A percentile compares a stretch with the other conserved stretches of the same genome.
Evolutionary conservation across 75 land plant species (phyloP).

Genomic region (Azolla pinnata): DNA sequence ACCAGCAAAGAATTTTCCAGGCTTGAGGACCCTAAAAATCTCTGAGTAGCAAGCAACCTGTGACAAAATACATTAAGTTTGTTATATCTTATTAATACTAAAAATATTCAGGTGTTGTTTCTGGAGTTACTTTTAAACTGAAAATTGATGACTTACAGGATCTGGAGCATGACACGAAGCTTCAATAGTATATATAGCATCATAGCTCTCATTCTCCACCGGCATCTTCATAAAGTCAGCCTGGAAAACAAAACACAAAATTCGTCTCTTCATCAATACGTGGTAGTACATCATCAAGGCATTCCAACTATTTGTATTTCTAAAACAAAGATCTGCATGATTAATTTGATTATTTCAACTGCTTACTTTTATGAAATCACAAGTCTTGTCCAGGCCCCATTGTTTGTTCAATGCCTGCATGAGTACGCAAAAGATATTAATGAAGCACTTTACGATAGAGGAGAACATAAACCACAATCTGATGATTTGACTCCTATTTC

Average conservation of each 20-base stretch:
- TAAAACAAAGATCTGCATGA: no score
- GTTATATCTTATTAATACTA: no score
- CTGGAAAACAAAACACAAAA: constrained; percentile 17
- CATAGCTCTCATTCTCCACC: constrained; percentile 66
- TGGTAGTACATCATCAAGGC: no score
- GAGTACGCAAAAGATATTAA: not conserved
- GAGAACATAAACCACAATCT: not conserved
- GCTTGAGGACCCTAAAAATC: constrained; percentile 81
- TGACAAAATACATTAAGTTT: no score
- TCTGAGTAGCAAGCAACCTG: constrained; percentile 92
- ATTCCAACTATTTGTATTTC: no score
- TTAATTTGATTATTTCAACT: not conserved
- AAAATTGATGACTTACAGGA: constrained; percentile 41
- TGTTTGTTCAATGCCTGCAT: constrained; percentile 58
- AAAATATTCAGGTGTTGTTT: no score
- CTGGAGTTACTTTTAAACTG: not conserved
- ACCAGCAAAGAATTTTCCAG: constrained; percentile 93
- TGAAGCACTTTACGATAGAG: not conserved
- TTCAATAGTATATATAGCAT: constrained; percentile 95
- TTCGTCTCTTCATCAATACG: no score
- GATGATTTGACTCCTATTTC: no score
- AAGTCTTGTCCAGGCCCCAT: constrained; percentile 61
- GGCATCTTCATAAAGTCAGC: constrained; percentile 99
- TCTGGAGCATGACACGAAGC: constrained; percentile 99
- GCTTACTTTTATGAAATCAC: constrained; percentile 71